These are phyloP conservation scores for Leccinum discolor DNA, from an alignment of 1,284 basidiomycete species.

Conservation along the genomic window DNA sequence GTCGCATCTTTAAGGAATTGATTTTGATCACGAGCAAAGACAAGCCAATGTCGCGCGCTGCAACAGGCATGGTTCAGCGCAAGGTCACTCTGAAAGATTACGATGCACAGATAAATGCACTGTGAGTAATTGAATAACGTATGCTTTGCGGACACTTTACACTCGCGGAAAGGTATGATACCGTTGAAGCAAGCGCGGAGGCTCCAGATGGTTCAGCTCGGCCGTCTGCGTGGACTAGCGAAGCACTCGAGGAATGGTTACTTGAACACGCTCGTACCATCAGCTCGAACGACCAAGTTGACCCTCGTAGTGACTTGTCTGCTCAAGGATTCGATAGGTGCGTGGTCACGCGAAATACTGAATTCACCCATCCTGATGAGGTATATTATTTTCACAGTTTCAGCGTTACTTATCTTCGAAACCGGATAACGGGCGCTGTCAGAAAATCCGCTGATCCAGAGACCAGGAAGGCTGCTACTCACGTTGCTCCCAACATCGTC, in stretches of 20 bases:
- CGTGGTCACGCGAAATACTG: not conserved
- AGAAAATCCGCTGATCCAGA: conserved; percentile 6
- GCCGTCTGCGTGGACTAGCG: conserved; percentile 20
- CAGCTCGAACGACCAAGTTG: conserved; percentile 15
- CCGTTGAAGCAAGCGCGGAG: conserved; percentile 23
- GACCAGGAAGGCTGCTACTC: not conserved
- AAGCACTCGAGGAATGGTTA: conserved; percentile 27
- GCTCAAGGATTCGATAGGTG: conserved; percentile 36
- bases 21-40: not conserved
- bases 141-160: not conserved
- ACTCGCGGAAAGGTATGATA: conserved; percentile 23
- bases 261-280: conserved; percentile 25
- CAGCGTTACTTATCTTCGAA: conserved; percentile 29
- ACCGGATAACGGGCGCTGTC: conserved; percentile 26
- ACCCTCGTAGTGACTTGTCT: conserved; percentile 27
- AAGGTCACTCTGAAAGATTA: conserved; percentile 25
- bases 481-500: conserved; percentile 17
- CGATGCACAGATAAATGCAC: conserved; percentile 22
- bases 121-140: conserved; percentile 19
- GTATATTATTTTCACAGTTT: conserved; percentile 15
- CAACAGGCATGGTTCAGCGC: conserved; percentile 28
- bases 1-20: conserved; percentile 25
- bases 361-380: not conserved
- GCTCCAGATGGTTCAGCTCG: conserved; percentile 7
- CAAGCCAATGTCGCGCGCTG: conserved; percentile 13